Conservation (phyloP, 2,329 filamentous ascomycete species). For the Penicillium polonicum region DNA sequence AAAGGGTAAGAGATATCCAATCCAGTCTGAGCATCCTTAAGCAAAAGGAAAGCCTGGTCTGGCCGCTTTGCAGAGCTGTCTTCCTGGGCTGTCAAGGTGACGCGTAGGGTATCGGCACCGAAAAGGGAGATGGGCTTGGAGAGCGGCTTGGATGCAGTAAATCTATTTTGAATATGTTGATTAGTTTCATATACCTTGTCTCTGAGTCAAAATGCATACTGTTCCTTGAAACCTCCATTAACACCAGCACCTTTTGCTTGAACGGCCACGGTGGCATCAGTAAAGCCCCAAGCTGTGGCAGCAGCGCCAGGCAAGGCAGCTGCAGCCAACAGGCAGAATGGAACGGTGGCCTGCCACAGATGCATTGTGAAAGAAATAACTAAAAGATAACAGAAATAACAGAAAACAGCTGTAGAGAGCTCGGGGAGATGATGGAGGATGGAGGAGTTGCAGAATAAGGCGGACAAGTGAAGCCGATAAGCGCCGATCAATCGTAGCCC, state of each 20-base stretch:
- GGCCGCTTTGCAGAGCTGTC: constrained; percentile 75
- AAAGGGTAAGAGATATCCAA: constrained; percentile 87
- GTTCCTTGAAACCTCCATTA: constrained; percentile 54
- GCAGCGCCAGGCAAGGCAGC: constrained; percentile 42
- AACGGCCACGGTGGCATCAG: constrained; percentile 62
- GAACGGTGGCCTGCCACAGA: constrained; percentile 36
- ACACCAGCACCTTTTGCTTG: constrained; percentile 60
- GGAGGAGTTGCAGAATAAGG: constrained; percentile 24
- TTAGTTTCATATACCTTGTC: constrained; percentile 11
- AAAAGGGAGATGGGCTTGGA: constrained; percentile 65
- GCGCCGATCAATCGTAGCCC: constrained; percentile 34
- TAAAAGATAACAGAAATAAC: constrained; percentile 6
- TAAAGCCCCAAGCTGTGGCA: constrained; percentile 59
- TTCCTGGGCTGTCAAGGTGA: constrained; percentile 78
- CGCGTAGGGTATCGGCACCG: constrained; percentile 71
- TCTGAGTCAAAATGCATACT: constrained; percentile 41
- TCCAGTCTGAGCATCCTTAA: constrained; percentile 71
- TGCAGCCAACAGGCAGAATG: constrained; percentile 39
- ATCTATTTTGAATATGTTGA: constrained; percentile 43
- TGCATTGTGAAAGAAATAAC: constrained; percentile 34
- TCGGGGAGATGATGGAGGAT: constrained; percentile 13
- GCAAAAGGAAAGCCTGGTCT: constrained; percentile 87
- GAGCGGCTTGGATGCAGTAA: constrained; percentile 60
- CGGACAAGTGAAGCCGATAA: constrained; percentile 27
- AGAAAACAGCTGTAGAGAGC: constrained; percentile 9